Base-by-base conservation (phyloP, 768 basidiomycete genomes). In the Auricularia cornea region DNA sequence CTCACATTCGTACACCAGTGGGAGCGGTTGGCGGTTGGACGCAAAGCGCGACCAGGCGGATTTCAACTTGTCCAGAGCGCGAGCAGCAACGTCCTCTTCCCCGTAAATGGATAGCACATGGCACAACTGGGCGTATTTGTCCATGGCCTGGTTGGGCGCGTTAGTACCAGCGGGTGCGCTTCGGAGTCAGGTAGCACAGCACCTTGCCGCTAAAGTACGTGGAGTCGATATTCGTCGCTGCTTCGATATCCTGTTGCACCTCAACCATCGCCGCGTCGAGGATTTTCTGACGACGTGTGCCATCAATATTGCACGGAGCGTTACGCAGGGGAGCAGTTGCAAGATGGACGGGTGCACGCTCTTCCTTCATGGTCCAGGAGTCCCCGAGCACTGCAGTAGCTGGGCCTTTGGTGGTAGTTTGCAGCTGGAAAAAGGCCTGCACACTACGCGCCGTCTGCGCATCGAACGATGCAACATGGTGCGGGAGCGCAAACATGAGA, bases 401-500 rank as follows among this genome's bases (percentile, higher is more conserved):
- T 8, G 29, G 8, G 18, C 62, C 62, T 40, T 63, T 63, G 35
- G 62, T 63, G 10, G 62, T 63, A n/a, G 62, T 60, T 18, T 35
- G n/a, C 23, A 63, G 28, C 51, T 54, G 56, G 31, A 63, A 63
- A n/a, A 33, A 23, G 11, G 6, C 35, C 35, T 59, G 32, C 14
- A 41, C n/a, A 16, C 31, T 40, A 6, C 14, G 5, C 4, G 10
- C 31, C 26, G 60, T 44, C 23, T n/a, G 16, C 10, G 60, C 23
- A n/a, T 18, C 28, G 29, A 63, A 63, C 4, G 62, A 35, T 16
- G 57, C n/a, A 10, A 63, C 57, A 59, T 63, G 62, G 40, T 63
- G 62, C 20, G 62, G 56, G n/a, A 63, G 62, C 31, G 62, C 62
- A 30, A 59, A 63, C 62, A 63, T 63, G 20, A 63, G 38, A 3